Base-by-base conservation (phyloP, 2,329 filamentous ascomycete species). In the Emergomyces orientalis region DNA sequence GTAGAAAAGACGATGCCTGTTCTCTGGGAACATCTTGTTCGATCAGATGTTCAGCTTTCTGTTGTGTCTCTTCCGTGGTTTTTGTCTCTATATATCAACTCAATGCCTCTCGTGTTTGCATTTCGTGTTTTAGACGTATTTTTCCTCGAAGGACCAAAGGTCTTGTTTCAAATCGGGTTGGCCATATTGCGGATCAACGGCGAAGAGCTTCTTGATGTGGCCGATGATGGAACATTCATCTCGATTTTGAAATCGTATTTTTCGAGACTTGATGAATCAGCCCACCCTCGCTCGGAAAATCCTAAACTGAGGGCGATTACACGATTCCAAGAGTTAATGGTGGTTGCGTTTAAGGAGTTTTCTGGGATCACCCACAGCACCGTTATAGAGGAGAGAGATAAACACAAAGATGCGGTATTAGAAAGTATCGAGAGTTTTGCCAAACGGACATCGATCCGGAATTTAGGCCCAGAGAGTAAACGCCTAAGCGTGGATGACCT, bases 1-100 rank as follows among this genome's bases (percentile, higher is more conserved):
- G 94, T 99, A n/a, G 94, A 99, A 75, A 94, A 91, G 78, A 99
- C 94, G 1, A 97, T 99, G 92, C 94, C 94, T 1, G 88, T 99
- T 63, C 83, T 99, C 19, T 99, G 94, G 92, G 93, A 97, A 27
- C 94, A 99, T 71, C 85, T 99, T n/a, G 89, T 92, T 67, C 96
- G 94, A 77, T 94, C 89, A 64, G 94, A 99, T 71, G 91, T 99
- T 27, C 95, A 99, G 75, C 84, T 99, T 25, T 97, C 94, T 0
- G 94, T 99, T 41, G 94, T 97, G 19, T 97, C 93, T 11, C 82
- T 99, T 52, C 94, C 94, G 2, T 99, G 94, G 94, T 99, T 99
- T 74, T 82, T 99, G 62, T 97, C 93, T 5, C 82, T 99, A 22
- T 99, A 97, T 77, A 95, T 99, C 81, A 99, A 99, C 82, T 97